Conservation (phyloP, 75 land plant species). For the Picea sitchensis region DNA sequence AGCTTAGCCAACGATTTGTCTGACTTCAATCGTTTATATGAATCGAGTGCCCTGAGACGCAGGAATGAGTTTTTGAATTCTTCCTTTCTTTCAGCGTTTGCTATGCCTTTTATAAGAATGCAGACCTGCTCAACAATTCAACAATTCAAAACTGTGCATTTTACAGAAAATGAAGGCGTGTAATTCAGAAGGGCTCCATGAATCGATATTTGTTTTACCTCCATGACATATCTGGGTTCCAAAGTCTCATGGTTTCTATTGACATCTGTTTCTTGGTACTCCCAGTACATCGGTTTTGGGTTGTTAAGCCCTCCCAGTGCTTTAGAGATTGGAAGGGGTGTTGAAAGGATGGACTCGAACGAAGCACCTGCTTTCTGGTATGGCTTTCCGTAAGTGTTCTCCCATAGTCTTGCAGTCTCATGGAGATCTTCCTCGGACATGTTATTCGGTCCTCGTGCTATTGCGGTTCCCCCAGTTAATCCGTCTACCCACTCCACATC, state of each 20-base stretch:
- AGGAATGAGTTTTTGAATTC: conserved; percentile 36
- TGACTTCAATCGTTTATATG: conserved; percentile 58
- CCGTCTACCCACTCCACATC: conserved; percentile 51
- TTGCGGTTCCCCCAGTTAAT: conserved; percentile 29
- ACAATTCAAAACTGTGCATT: neutral
- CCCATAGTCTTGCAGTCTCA: conserved; percentile 68
- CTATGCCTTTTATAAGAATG: conserved; percentile 35
- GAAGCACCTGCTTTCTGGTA: conserved; percentile 79
- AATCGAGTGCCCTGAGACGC: conserved; percentile 45
- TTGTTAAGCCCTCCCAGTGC: conserved; percentile 3
- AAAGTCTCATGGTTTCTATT: conserved; percentile 45
- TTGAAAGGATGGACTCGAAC: conserved; percentile 1
- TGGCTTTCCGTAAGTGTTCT: conserved; percentile 60
- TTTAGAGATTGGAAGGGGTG: conserved; percentile 1
- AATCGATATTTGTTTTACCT: conserved; percentile 32
- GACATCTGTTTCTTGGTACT: conserved; percentile 36
- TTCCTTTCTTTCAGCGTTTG: conserved; percentile 4
- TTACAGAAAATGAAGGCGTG: no score
- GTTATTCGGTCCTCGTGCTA: conserved; percentile 29
- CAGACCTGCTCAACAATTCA: conserved; percentile 49
- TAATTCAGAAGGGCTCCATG: no score
- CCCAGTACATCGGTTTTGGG: conserved; percentile 43
- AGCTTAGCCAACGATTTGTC: conserved; percentile 32
- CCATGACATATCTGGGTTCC: conserved; percentile 63
- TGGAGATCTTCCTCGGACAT: conserved; percentile 36